Evolutionary conservation across 805 yeast species (phyloP), one percentile per base, ranked within the genome.

Genomic region (Saturnispora diversa): DNA sequence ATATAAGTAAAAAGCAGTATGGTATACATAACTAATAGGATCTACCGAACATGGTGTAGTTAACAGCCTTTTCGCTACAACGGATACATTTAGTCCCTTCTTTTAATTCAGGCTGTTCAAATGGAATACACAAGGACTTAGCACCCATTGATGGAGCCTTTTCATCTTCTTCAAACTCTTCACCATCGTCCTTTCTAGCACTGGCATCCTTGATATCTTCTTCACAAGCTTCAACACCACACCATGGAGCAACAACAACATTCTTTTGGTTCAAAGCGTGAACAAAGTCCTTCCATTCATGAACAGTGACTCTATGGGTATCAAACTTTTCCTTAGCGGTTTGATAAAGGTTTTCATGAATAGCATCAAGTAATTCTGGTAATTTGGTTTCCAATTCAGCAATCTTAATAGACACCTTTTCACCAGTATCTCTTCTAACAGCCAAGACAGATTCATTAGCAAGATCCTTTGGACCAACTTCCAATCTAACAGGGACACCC

Each of bases 121-220:
- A 80, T 50, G 98, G 98, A 62, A 88, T 88, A 75, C 99, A 92
- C 64, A 92, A 73, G 16, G 95, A 83, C 72, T 92, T 92, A 51
- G 99, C 99, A 59, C 99, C 99, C 99, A 92, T 92, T 39, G 94
- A 79, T 60, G 99, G 99, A 19, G 98, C 86, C 63, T 84, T 83
- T 58, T 92, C 97, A 60, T 92, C 99, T 36, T 71, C 81, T 62
- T 84, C 95, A 52, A 77, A 85, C 50, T 84, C 94, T 48, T 82
- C 90, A 51, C 86, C 83, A 53, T 77, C 80, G 59, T 81, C 83
- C 58, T 80, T 76, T 64, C 72, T 79, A 31, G 94, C 86, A 13
- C 84, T 77, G 33, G 85, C 70, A 35, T 88, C 95, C 74, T 94
- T 92, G 65, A 92, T 94, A 53, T 84, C 90, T 53, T 92, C 98